Evolutionary conservation across 2,329 filamentous ascomycete species (phyloP).

Genomic region (Xylaria polymorpha): DNA sequence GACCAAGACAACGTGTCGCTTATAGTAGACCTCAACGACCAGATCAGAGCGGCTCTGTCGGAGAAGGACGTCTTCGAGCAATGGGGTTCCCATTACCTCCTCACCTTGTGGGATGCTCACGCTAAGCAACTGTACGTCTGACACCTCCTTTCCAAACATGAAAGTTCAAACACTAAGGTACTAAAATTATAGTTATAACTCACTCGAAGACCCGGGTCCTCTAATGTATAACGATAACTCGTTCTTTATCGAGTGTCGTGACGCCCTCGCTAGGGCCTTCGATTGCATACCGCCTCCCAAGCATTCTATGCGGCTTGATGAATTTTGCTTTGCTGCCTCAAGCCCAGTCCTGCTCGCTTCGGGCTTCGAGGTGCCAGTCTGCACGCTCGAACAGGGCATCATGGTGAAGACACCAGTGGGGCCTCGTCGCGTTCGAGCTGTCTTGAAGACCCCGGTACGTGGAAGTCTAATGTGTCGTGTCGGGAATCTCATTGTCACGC

Average conservation of each 20-base stretch:
- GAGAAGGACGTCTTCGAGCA: conserved; percentile 53
- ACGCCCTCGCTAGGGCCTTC: conserved; percentile 62
- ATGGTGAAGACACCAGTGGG: conserved; percentile 64
- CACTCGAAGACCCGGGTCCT: conserved; percentile 71
- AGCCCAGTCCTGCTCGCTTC: conserved; percentile 60
- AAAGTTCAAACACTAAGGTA: conserved; percentile 1
- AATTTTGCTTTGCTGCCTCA: conserved; percentile 64
- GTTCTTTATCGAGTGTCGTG: conserved; percentile 64
- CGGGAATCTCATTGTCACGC: conserved; percentile 63
- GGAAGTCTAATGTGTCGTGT: conserved; percentile 58
- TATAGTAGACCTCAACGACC: conserved; percentile 63
- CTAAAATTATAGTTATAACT: conserved; percentile 59
- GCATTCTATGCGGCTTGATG: conserved; percentile 47
- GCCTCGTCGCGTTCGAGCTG: conserved; percentile 58
- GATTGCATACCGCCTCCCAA: conserved; percentile 57
- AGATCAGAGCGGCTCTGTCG: conserved; percentile 62
- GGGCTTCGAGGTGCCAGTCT: conserved; percentile 55
- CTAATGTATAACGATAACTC: conserved; percentile 65
- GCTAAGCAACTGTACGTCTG: conserved; percentile 58
- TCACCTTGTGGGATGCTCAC: conserved; percentile 67
- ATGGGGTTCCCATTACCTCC: conserved; percentile 71
- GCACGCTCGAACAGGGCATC: conserved; percentile 59
- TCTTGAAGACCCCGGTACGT: conserved; percentile 62
- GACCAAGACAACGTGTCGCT: conserved; percentile 60
- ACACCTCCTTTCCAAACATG: not conserved